These are phyloP conservation scores for Aspergillus fijiensis DNA, from an alignment of 2,329 filamentous ascomycete species.

Conservation along the genomic window DNA sequence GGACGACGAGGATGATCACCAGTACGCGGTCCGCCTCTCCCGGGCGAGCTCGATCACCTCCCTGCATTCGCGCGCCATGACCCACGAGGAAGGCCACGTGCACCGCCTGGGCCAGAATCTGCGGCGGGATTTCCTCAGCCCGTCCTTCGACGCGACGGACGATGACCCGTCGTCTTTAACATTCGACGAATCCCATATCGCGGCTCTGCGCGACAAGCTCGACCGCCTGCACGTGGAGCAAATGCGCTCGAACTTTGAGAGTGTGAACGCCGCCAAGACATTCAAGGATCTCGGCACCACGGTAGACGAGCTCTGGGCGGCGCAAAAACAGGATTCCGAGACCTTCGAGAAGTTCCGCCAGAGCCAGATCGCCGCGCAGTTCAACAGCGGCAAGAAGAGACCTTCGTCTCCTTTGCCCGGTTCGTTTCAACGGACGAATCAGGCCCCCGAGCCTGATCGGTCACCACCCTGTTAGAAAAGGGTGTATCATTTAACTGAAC, in stretches of 20 bases:
- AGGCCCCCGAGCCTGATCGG: background rate
- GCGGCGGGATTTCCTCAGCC: conserved; percentile 61
- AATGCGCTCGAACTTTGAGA: conserved; percentile 41
- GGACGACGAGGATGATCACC: conserved; percentile 45
- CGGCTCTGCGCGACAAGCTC: conserved; percentile 44
- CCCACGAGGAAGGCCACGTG: conserved; percentile 68
- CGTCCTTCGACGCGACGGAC: conserved; percentile 44
- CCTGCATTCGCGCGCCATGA: conserved; percentile 63
- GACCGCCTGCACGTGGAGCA: conserved; percentile 46
- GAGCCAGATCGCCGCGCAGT: conserved; percentile 48
- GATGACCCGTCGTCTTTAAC: conserved; percentile 33
- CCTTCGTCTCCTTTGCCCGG: conserved; percentile 16
- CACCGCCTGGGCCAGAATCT: conserved; percentile 68
- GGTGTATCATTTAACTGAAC: background rate
- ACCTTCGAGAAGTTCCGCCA: conserved; percentile 46
- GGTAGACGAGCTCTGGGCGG: conserved; percentile 46
- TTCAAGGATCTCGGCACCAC: conserved; percentile 46
- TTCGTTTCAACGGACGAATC: conserved; percentile 4
- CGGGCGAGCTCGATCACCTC: conserved; percentile 67
- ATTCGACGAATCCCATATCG: conserved; percentile 45
- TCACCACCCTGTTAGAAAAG: conserved; percentile 6
- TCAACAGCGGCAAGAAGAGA: conserved; percentile 41
- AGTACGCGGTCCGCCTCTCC: conserved; percentile 51
- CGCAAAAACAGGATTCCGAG: conserved; percentile 45
- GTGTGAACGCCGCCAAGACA: conserved; percentile 40